Percentiles rank a stretch among this genome's conserved stretches.
Conservation (phyloP, 495 filamentous ascomycete genomes). For the Neurospora sp. region DNA sequence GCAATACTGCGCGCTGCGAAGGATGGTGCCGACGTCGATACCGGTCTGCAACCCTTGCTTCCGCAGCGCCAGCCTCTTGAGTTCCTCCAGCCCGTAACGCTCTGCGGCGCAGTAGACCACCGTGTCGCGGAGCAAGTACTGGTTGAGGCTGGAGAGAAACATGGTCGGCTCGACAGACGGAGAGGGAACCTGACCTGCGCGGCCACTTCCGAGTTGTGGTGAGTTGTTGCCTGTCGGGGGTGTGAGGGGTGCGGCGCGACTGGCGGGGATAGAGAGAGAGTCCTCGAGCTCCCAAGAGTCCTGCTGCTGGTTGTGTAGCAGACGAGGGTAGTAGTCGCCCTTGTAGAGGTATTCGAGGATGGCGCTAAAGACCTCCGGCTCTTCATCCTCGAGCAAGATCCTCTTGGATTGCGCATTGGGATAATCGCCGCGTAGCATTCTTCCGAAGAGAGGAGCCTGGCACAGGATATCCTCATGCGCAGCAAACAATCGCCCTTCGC, state of each 20-base stretch:
- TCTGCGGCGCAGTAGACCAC: constrained; percentile 86
- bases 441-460: constrained; percentile 70
- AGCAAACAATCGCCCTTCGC: constrained; percentile 77
- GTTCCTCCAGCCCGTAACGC: constrained; percentile 72
- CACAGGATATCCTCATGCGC: constrained; percentile 82
- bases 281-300: constrained; percentile 68
- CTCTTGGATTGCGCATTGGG: constrained; percentile 52
- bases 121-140: constrained; percentile 75
- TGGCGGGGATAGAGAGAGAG: constrained; percentile 18
- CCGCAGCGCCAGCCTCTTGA: constrained; percentile 78
- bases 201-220: constrained; percentile 37
- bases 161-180: constrained; percentile 61
- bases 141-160: constrained; percentile 53
- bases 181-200: constrained; percentile 31
- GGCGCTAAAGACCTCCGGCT: constrained; percentile 81
- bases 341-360: constrained; percentile 92
- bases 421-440: constrained; percentile 51
- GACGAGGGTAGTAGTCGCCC: constrained; percentile 79
- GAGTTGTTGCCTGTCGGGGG: constrained; percentile 30
- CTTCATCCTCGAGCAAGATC: constrained; percentile 73
- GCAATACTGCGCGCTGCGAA: constrained; percentile 82
- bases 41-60: constrained; percentile 86
- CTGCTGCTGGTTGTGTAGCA: constrained; percentile 57
- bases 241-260: constrained; percentile 21
- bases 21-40: constrained; percentile 76